Evolutionary conservation across 2,329 filamentous ascomycete genomes (phyloP).

Genomic region (Ciborinia camelliae): DNA sequence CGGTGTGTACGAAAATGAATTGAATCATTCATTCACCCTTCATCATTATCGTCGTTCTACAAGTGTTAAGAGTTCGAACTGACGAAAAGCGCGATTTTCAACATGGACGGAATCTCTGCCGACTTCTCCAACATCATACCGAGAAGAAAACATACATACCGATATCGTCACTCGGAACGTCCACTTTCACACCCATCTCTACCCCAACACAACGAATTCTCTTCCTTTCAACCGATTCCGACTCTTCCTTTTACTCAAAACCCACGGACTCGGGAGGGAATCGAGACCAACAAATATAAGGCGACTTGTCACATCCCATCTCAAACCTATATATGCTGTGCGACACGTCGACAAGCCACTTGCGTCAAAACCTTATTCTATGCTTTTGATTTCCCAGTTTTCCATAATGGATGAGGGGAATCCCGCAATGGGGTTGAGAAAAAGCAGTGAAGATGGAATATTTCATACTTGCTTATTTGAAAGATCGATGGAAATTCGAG

Average conservation of each 20-base stretch:
- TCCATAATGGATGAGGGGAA: neutral
- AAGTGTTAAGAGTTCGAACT: neutral
- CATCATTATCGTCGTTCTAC: neutral
- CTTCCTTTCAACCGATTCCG: neutral
- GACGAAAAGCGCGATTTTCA: neutral
- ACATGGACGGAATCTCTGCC: neutral
- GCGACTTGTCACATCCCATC: slow-evolving; percentile 9
- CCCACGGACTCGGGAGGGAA: neutral
- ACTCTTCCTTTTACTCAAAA: neutral
- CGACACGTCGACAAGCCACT: neutral
- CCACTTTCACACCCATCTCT: neutral
- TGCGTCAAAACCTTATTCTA: neutral
- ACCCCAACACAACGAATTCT: neutral
- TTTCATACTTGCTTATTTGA: neutral
- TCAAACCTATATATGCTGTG: slow-evolving; percentile 7
- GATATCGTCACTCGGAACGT: neutral
- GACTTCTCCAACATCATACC: neutral
- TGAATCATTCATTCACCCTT: neutral
- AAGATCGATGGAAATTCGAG: neutral
- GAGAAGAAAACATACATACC: neutral
- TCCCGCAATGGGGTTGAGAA: neutral
- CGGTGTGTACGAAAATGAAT: neutral
- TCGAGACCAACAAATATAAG: slow-evolving; percentile 4
- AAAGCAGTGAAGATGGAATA: neutral
- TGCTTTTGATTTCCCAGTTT: neutral